Conservation (phyloP, 192 early-diverging fungal genomes). For the Gigaspora rosea region DNA sequence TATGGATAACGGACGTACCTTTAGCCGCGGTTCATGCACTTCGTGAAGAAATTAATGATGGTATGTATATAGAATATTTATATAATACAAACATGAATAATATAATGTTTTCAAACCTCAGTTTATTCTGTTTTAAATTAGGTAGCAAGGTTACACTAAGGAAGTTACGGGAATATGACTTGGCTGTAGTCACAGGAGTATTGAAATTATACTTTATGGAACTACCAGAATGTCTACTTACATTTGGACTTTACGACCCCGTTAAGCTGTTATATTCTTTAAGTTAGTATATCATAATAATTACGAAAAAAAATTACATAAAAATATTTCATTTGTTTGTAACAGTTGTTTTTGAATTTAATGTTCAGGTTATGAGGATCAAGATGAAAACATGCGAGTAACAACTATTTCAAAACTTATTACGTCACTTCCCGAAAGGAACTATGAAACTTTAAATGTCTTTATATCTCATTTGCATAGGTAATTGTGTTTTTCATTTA, state of each 20-base stretch:
- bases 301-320: background rate
- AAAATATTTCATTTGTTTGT: background rate
- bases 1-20: constrained; percentile 65
- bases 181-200: constrained; percentile 58
- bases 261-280: constrained; percentile 61
- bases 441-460: constrained; percentile 50
- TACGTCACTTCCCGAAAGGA: constrained; percentile 42
- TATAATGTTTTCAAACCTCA: background rate
- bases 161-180: constrained; percentile 57
- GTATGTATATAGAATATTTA: constrained; percentile 29
- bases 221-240: constrained; percentile 66
- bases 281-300: constrained; percentile 42
- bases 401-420: constrained; percentile 52
- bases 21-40: constrained; percentile 63
- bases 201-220: constrained; percentile 73
- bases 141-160: constrained; percentile 55
- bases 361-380: constrained; percentile 27
- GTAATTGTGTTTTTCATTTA: constrained; percentile 17
- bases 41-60: constrained; percentile 64
- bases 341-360: background rate
- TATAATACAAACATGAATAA: background rate
- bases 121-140: constrained; percentile 17
- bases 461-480: constrained; percentile 37
- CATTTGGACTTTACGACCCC: constrained; percentile 70
- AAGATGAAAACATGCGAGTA: constrained; percentile 39